These are phyloP conservation scores for Saccharomycopsis selenospora DNA, from an alignment of 805 yeast species.

Conservation along the genomic window DNA sequence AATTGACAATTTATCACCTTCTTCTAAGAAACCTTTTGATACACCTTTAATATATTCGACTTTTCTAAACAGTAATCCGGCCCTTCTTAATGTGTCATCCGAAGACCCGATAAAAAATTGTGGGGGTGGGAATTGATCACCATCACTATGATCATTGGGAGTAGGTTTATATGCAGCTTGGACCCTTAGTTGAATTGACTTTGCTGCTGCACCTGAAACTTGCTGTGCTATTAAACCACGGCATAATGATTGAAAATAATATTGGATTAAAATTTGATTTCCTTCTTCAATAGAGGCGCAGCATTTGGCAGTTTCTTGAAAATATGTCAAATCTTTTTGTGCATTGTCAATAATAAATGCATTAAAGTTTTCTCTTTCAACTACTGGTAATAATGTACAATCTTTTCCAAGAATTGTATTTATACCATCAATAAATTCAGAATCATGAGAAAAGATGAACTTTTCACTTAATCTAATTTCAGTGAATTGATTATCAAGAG, in stretches of 20 bases:
- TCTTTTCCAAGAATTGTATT: conserved; percentile 30
- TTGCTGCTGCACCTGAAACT: conserved; percentile 76
- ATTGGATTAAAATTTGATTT: conserved; percentile 21
- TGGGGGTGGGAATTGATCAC: conserved; percentile 44
- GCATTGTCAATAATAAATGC: conserved; percentile 23
- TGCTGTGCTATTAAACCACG: conserved; percentile 62
- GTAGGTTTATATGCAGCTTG: conserved; percentile 30
- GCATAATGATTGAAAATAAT: conserved; percentile 37
- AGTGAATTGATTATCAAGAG: not conserved
- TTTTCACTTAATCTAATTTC: conserved; percentile 23
- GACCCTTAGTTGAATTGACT: conserved; percentile 48
- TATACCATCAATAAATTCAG: conserved; percentile 32
- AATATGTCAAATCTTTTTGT: not conserved
- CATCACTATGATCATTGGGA: no score
- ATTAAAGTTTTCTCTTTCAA: conserved; percentile 26
- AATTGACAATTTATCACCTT: conserved; percentile 26
- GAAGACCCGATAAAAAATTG: conserved; percentile 34
- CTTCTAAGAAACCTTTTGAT: conserved; percentile 40
- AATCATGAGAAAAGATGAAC: conserved; percentile 26
- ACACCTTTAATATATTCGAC: conserved; percentile 53
- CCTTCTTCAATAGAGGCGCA: not conserved
- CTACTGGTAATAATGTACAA: conserved; percentile 30
- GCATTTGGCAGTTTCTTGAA: not conserved
- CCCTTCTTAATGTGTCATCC: conserved; percentile 44
- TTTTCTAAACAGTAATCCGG: conserved; percentile 68